phyloP scores from a whole-genome alignment of 441 rosid genomes.

The Jatropha multifida region DNA sequence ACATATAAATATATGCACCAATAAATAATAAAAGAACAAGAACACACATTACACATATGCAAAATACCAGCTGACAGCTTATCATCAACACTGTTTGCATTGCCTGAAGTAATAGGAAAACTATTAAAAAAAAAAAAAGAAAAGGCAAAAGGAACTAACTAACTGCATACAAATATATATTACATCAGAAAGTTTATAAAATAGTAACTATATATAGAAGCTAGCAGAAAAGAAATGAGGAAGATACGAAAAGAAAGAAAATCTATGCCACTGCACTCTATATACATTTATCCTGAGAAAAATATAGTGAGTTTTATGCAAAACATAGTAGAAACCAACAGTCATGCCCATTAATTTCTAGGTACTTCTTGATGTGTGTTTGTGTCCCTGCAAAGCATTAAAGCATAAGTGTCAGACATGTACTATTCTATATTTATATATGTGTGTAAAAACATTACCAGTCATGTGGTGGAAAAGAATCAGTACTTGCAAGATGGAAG shows the following conservation, averaged over 20 bases:
- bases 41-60: too few species aligned
- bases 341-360: background rate
- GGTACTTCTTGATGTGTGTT: background rate
- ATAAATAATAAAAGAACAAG: too few species aligned
- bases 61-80: background rate
- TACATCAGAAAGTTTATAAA: too few species aligned
- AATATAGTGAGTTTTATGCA: background rate
- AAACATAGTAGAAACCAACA: background rate
- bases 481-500: background rate
- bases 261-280: too few species aligned
- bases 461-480: conserved; percentile 5
- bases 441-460: background rate
- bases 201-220: too few species aligned
- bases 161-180: too few species aligned
- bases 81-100: background rate
- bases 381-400: conserved; percentile 1
- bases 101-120: background rate
- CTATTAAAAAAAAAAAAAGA: too few species aligned
- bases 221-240: too few species aligned
- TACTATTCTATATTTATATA: background rate
- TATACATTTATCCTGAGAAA: background rate
- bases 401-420: conserved; percentile 1
- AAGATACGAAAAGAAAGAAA: too few species aligned
- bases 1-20: too few species aligned
- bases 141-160: too few species aligned